phyloP scores from a whole-genome alignment of 2,329 filamentous ascomycete genomes.

The Cyphellophora europaea region DNA sequence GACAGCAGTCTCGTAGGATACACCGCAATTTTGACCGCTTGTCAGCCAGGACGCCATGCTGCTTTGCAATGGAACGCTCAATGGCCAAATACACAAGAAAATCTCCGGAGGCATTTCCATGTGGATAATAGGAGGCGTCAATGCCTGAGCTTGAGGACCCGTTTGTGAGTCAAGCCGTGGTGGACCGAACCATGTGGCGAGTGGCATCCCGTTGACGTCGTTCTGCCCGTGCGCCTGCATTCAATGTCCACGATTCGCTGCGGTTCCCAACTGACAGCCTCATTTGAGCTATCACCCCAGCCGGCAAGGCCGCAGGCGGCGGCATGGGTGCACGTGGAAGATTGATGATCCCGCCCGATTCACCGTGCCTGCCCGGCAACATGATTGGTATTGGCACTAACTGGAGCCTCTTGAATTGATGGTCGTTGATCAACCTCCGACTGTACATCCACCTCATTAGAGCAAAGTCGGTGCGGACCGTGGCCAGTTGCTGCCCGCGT shows the following conservation, averaged over 20 bases:
- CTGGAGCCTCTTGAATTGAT: conserved; percentile 35
- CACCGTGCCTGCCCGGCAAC: conserved; percentile 7
- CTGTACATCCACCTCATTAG: conserved; percentile 37
- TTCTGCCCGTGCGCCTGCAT: conserved; percentile 15
- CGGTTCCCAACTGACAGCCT: conserved; percentile 11
- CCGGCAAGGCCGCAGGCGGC: conserved; percentile 10
- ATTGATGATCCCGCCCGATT: conserved; percentile 5
- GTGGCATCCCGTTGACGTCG: conserved; percentile 17
- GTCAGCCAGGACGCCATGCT: too few relatives aligned
- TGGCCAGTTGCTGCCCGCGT: conserved; percentile 29
- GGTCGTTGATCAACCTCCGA: conserved; percentile 30
- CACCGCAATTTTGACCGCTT: too few relatives aligned
- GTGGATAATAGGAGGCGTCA: too few relatives aligned
- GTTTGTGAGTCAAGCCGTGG: too few relatives aligned
- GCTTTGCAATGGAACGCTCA: too few relatives aligned
- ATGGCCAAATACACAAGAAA: too few relatives aligned
- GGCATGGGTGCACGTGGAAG: conserved; percentile 8
- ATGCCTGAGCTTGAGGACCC: too few relatives aligned
- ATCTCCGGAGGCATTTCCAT: too few relatives aligned
- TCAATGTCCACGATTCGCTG: conserved; percentile 14
- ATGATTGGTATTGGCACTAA: conserved; percentile 25
- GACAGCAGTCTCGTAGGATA: too few relatives aligned
- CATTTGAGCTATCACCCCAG: conserved; percentile 10
- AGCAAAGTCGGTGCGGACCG: conserved; percentile 32
- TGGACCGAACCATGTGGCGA: conserved; percentile 11